phyloP scores from a whole-genome alignment of 352 stramenopile genomes.

The Thraustochytrium sp. region DNA sequence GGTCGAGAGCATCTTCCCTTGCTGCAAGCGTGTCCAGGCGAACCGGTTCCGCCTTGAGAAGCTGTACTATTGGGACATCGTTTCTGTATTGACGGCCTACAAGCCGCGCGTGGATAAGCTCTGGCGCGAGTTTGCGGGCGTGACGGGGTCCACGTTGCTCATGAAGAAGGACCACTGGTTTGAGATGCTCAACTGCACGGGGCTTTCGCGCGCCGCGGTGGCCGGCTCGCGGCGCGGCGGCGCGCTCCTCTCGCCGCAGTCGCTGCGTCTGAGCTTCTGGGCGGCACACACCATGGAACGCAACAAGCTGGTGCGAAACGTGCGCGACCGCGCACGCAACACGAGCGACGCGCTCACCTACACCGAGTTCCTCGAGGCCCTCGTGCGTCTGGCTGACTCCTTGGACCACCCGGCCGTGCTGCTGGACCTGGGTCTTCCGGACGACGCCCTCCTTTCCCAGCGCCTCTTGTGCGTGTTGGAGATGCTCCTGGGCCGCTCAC shows the following conservation, averaged over 20 bases:
- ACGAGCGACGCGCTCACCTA: constrained; percentile 17
- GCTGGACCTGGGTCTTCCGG: background rate
- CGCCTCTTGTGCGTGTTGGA: background rate
- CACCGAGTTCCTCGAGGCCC: constrained; percentile 21
- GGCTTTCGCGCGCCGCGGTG: background rate
- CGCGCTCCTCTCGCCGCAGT: background rate
- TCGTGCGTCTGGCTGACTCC: background rate
- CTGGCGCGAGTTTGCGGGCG: background rate
- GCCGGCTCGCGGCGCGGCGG: background rate
- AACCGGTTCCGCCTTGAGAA: constrained; percentile 16
- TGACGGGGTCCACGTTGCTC: background rate
- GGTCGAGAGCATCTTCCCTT: background rate
- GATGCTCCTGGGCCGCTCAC: background rate
- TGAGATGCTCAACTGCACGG: background rate
- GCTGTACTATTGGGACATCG: background rate
- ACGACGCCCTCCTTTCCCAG: background rate
- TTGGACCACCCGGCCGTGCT: background rate
- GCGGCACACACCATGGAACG: background rate
- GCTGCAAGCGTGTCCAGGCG: background rate
- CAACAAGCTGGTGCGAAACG: constrained; percentile 27
- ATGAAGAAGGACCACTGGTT: constrained; percentile 39
- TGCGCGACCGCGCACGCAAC: constrained; percentile 11
- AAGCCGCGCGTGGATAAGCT: constrained; percentile 2
- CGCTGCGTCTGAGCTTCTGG: background rate
- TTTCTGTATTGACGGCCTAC: background rate